These are phyloP conservation scores for Rhizoclosmatium sp. DNA, from an alignment of 192 early-diverging fungal genomes.

Conservation along the genomic window DNA sequence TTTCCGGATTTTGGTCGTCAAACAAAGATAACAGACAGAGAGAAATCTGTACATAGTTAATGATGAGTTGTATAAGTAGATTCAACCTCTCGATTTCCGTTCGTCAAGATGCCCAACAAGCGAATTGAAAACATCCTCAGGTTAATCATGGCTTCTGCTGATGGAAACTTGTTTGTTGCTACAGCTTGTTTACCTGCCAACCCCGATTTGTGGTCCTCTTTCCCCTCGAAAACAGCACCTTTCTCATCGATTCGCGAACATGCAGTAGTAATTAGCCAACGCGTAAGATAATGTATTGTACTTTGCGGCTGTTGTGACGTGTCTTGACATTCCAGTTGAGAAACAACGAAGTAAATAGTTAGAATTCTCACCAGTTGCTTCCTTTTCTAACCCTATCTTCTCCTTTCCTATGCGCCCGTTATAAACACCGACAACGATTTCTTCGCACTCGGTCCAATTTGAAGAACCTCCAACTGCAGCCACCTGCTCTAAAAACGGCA, in stretches of 20 bases:
- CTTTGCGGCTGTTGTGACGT: background rate
- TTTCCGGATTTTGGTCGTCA: background rate
- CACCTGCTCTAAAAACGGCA: conserved; percentile 27
- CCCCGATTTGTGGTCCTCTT: background rate
- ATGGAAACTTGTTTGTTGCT: background rate
- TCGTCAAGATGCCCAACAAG: conserved; percentile 23
- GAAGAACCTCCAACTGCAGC: conserved; percentile 13
- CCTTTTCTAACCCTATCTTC: background rate
- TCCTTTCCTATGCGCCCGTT: conserved; percentile 25
- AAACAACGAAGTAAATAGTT: no score
- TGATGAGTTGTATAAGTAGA: background rate
- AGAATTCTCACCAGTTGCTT: background rate
- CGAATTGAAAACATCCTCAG: conserved; percentile 10
- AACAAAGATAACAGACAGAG: conserved; percentile 24
- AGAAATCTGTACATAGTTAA: conserved; percentile 15
- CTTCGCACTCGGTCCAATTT: conserved; percentile 21
- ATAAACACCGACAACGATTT: conserved; percentile 21
- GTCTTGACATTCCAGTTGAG: background rate
- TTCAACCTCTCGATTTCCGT: conserved; percentile 25
- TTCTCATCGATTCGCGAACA: background rate
- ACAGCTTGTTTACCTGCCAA: background rate
- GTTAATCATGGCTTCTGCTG: background rate
- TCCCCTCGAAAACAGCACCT: background rate
- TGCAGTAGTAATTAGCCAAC: conserved; percentile 17
- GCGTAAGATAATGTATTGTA: conserved; percentile 23